A percentile compares a stretch with the other conserved stretches of the same genome.
Conservation (phyloP, 768 basidiomycete species). For the Gautieria morchelliformis region DNA sequence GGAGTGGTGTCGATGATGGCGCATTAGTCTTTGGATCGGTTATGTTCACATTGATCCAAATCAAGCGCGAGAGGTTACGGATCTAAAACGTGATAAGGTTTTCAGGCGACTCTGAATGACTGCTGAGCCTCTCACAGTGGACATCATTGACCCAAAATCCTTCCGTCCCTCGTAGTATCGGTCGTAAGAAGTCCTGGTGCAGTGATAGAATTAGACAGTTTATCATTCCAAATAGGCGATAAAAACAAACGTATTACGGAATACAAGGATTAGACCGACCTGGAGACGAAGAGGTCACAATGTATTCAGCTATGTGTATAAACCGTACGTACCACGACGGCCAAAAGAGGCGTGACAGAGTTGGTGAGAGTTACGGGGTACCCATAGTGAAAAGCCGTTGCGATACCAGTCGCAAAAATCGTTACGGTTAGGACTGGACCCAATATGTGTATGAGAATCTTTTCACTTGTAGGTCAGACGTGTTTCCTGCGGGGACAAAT, state of each 20-base stretch:
- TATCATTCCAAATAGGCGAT: background rate
- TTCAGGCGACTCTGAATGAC: background rate
- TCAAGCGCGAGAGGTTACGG: slow-evolving; percentile 65
- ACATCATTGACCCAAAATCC: slow-evolving; percentile 60
- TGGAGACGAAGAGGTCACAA: slow-evolving; percentile 18
- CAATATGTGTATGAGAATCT: slow-evolving; percentile 64
- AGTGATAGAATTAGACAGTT: slow-evolving; percentile 31
- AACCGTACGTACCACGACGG: slow-evolving; percentile 66
- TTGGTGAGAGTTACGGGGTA: slow-evolving; percentile 60
- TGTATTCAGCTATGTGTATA: background rate
- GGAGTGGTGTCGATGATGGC: background rate
- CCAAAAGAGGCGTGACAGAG: slow-evolving; percentile 78
- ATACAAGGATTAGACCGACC: slow-evolving; percentile 86
- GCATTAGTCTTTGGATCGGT: slow-evolving; percentile 29
- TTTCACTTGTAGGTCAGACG: slow-evolving; percentile 9
- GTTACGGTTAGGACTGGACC: slow-evolving; percentile 84
- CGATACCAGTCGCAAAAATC: slow-evolving; percentile 53
- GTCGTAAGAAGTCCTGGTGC: slow-evolving; percentile 68
- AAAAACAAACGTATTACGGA: slow-evolving; percentile 43
- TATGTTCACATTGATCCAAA: slow-evolving; percentile 73
- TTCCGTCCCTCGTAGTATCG: slow-evolving; percentile 87
- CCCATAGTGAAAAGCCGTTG: slow-evolving; percentile 49
- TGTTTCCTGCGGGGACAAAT: background rate
- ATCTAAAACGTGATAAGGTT: slow-evolving; percentile 24
- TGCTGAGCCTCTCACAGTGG: slow-evolving; percentile 35